Evolutionary conservation across 2,329 filamentous ascomycete species (phyloP).

Genomic region (Fusarium globosum): DNA sequence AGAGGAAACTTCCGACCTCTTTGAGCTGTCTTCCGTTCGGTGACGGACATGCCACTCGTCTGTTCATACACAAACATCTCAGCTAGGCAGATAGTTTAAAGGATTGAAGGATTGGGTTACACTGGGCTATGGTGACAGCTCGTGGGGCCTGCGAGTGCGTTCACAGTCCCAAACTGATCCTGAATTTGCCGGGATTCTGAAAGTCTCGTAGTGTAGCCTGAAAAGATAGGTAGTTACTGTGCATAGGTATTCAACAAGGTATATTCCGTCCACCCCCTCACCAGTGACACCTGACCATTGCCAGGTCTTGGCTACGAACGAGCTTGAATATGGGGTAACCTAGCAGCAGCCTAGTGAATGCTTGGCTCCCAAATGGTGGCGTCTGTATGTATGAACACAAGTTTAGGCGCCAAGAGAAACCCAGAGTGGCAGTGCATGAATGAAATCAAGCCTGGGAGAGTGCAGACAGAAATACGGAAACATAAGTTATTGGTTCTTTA

Average conservation of each 20-base stretch:
- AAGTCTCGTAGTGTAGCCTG: neutral
- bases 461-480: neutral
- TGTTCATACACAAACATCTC: neutral
- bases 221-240: neutral
- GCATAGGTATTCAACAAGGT: neutral
- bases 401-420: constrained; percentile 23
- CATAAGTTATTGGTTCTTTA: neutral
- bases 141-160: neutral
- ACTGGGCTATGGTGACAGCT: neutral
- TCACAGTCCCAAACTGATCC: neutral
- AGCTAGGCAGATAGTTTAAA: neutral
- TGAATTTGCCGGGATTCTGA: neutral
- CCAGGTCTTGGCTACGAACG: constrained; percentile 37
- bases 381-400: constrained; percentile 13
- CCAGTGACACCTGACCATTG: constrained; percentile 31
- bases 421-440: constrained; percentile 29
- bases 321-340: constrained; percentile 32
- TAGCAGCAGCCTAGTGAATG: constrained; percentile 13
- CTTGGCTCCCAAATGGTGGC: constrained; percentile 41
- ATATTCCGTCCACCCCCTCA: constrained; percentile 8
- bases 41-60: neutral
- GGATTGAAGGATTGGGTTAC: neutral
- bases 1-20: neutral
- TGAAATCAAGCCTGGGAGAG: neutral
- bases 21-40: neutral